phyloP scores from a whole-genome alignment of 75 land plant genomes.

The Pinus taeda region DNA sequence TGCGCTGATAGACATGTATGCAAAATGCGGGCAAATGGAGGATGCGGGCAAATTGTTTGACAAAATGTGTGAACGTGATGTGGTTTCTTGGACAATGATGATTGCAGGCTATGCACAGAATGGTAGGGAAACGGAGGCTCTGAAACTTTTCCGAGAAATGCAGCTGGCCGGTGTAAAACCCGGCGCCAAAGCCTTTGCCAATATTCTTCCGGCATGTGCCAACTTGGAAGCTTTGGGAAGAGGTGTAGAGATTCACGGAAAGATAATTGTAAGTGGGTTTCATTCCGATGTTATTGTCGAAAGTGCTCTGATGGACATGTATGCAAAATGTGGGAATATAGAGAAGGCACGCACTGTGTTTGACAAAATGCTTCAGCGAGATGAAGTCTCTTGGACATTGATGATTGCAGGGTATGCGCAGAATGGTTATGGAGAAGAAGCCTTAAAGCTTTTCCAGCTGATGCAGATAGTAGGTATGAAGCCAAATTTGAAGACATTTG shows the following conservation, averaged over 20 bases:
- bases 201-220: slow-evolving; percentile 56
- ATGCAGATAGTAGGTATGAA: slow-evolving; percentile 49
- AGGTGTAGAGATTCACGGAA: slow-evolving; percentile 49
- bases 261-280: slow-evolving; percentile 36
- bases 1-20: slow-evolving; percentile 50
- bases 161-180: slow-evolving; percentile 33
- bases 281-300: slow-evolving; percentile 42
- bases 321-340: slow-evolving; percentile 58
- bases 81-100: slow-evolving; percentile 65
- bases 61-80: slow-evolving; percentile 16
- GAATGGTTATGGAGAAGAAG: slow-evolving; percentile 39
- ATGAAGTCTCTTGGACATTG: slow-evolving; percentile 69
- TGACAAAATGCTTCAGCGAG: slow-evolving; percentile 27
- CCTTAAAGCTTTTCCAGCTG: slow-evolving; percentile 36
- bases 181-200: slow-evolving; percentile 49
- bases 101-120: slow-evolving; percentile 58
- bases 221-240: slow-evolving; percentile 31
- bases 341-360: slow-evolving; percentile 46
- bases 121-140: slow-evolving; percentile 34
- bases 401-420: slow-evolving; percentile 61
- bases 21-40: slow-evolving; percentile 36
- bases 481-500: slow-evolving; percentile 51
- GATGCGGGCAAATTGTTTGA: slow-evolving; percentile 48
- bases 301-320: slow-evolving; percentile 66
- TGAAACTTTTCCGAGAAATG: slow-evolving; percentile 45